These are phyloP conservation scores for Starmerella stigmatis DNA, from an alignment of 805 yeast genomes.

Conservation along the genomic window DNA sequence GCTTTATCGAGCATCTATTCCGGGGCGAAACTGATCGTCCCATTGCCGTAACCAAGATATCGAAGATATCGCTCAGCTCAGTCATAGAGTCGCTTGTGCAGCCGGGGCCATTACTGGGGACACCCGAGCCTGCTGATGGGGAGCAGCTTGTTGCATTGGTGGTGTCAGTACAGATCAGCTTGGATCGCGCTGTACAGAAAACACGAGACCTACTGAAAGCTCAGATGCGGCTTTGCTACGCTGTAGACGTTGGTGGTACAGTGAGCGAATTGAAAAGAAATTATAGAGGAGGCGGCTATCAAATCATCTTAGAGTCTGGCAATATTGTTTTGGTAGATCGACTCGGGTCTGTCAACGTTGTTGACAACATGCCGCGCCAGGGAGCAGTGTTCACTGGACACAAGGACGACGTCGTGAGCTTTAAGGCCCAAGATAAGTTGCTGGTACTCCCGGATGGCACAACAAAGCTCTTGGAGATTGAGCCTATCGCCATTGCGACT, in stretches of 20 bases:
- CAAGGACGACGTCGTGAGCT: background rate
- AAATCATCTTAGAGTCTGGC: conserved; percentile 5
- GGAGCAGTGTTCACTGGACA: conserved; percentile 6
- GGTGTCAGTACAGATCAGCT: background rate
- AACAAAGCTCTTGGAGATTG: conserved; percentile 6
- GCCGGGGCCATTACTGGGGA: background rate
- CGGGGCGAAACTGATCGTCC: conserved; percentile 20
- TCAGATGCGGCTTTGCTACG: background rate
- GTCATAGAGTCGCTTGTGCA: conserved; percentile 1
- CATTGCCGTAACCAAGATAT: conserved; percentile 14
- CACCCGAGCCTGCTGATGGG: background rate
- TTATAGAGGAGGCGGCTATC: background rate
- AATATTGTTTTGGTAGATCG: background rate
- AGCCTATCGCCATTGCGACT: conserved; percentile 9
- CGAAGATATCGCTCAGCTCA: background rate
- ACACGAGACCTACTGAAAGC: background rate
- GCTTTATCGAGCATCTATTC: conserved; percentile 19
- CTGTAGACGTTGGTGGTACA: background rate
- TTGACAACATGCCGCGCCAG: background rate
- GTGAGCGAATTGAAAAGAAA: background rate
- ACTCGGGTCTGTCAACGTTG: background rate
- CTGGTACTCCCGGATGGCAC: conserved; percentile 3
- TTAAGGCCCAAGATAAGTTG: background rate
- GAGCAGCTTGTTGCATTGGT: background rate
- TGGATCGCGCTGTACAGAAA: background rate